These are phyloP conservation scores for Huntiella decipiens DNA, from an alignment of 2,329 filamentous ascomycete genomes.

Conservation along the genomic window DNA sequence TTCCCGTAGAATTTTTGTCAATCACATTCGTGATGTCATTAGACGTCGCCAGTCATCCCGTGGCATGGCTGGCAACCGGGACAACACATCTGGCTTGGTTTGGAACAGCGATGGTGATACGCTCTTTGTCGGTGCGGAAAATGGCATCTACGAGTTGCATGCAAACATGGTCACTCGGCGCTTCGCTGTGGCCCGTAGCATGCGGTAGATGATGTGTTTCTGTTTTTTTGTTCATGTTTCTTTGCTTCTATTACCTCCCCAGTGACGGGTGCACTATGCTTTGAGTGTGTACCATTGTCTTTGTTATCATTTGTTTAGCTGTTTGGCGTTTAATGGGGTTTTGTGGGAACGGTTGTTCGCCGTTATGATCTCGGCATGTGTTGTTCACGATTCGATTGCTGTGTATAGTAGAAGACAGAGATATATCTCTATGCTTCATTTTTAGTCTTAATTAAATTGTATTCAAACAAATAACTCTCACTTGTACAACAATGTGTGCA, in stretches of 20 bases:
- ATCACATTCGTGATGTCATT: neutral
- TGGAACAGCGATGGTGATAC: slow-evolving; percentile 43
- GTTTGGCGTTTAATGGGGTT: neutral
- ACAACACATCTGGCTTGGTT: slow-evolving; percentile 40
- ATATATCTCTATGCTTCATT: neutral
- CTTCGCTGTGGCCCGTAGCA: too few relatives aligned
- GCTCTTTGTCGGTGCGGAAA: slow-evolving; percentile 46
- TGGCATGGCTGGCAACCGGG: slow-evolving; percentile 19
- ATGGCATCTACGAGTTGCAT: slow-evolving; percentile 57
- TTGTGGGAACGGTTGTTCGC: slow-evolving; percentile 18
- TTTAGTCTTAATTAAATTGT: neutral
- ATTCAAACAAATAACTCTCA: slow-evolving; percentile 6
- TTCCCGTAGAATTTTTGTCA: neutral
- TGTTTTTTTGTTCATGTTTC: slow-evolving; percentile 8
- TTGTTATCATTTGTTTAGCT: neutral
- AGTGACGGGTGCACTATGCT: too few relatives aligned
- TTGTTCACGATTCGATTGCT: neutral
- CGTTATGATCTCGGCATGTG: neutral
- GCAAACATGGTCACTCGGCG: slow-evolving; percentile 46
- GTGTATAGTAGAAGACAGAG: neutral
- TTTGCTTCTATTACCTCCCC: too few relatives aligned
- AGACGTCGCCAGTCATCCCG: neutral
- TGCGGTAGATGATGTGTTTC: neutral
- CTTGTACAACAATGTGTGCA: slow-evolving; percentile 33
- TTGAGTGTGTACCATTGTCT: too few relatives aligned